phyloP scores from a whole-genome alignment of 2,329 filamentous ascomycete genomes.

The Microcera coccophila region DNA sequence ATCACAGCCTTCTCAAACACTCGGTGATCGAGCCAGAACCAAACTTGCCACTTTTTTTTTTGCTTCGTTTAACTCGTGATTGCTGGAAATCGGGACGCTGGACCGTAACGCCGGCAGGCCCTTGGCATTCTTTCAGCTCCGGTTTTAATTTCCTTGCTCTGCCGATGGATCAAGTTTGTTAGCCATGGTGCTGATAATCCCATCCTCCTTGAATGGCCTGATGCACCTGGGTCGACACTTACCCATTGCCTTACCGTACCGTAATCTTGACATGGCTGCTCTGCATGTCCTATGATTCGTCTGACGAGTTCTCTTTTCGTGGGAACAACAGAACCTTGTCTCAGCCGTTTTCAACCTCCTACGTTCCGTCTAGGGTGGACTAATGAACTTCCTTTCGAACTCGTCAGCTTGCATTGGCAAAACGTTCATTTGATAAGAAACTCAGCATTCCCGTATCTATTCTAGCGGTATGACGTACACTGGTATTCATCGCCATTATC shows the following conservation, averaged over 20 bases:
- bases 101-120: no score
- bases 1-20: no score
- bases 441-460: no score
- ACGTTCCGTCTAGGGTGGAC: neutral
- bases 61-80: no score
- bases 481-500: no score
- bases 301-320: neutral
- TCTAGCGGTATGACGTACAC: no score
- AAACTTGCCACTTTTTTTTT: no score
- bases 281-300: neutral
- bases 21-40: no score
- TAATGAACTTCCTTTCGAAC: neutral
- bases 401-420: neutral
- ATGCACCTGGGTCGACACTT: neutral
- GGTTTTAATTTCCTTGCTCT: neutral
- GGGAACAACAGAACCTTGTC: neutral
- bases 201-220: constrained; percentile 10
- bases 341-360: neutral
- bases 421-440: neutral
- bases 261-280: neutral
- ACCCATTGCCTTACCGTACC: neutral
- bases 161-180: neutral
- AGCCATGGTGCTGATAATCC: constrained; percentile 5
- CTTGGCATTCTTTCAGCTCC: no score
- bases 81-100: no score